Percentiles rank a stretch among this genome's conserved stretches.
These are phyloP conservation scores for Eucalyptus urophylla DNA, from an alignment of 345 rosid genomes.

Conservation along the genomic window DNA sequence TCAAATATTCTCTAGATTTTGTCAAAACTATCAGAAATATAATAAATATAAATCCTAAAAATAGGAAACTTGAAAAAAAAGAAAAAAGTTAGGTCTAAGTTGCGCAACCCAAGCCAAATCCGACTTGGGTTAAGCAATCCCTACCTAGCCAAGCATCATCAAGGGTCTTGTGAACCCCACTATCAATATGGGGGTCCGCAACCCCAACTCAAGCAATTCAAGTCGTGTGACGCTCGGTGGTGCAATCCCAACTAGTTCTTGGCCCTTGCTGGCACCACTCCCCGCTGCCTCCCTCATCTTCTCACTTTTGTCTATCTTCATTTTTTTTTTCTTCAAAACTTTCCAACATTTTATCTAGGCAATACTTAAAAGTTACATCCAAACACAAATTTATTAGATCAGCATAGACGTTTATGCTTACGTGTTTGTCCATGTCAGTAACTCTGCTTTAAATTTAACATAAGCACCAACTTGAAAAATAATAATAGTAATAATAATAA, in stretches of 20 bases:
- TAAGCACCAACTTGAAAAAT: background rate
- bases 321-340: too few species aligned
- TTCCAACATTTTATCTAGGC: too few species aligned
- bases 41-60: background rate
- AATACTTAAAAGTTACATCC: too few species aligned
- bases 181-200: background rate
- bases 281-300: fast-evolving
- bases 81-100: background rate
- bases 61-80: fast-evolving
- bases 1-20: background rate
- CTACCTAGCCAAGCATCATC: fast-evolving
- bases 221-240: too few species aligned
- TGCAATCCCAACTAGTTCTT: background rate
- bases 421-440: background rate
- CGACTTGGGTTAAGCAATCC: fast-evolving
- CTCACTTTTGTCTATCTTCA: too few species aligned
- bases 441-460: background rate
- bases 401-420: background rate
- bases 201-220: too few species aligned
- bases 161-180: background rate
- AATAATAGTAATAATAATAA: too few species aligned
- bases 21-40: background rate
- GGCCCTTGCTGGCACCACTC: fast-evolving
- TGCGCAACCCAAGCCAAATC: background rate
- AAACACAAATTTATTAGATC: too few species aligned